These are phyloP conservation scores for Sporothrix brunneoviolacea DNA, from an alignment of 2,329 filamentous ascomycete genomes.

Conservation along the genomic window DNA sequence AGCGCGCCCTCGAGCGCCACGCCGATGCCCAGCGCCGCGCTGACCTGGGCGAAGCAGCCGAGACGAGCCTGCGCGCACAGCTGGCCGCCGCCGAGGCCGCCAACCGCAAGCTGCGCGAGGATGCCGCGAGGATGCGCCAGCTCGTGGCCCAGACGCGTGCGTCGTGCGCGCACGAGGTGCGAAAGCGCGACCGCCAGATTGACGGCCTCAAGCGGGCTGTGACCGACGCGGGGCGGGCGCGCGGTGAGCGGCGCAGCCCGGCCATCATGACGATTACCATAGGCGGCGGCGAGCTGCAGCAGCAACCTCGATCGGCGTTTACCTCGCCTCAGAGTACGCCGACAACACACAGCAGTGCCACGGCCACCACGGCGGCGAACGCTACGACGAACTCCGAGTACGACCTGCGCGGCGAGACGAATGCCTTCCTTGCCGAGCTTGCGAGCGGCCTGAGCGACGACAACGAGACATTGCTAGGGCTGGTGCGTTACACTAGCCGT, in stretches of 20 bases:
- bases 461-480: constrained; percentile 71
- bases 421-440: constrained; percentile 79
- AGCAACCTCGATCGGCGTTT: constrained; percentile 28
- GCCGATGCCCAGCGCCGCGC: constrained; percentile 49
- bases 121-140: constrained; percentile 70
- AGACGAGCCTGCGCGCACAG: constrained; percentile 62
- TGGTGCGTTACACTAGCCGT: constrained; percentile 65
- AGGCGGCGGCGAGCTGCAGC: constrained; percentile 43
- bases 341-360: not conserved
- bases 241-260: constrained; percentile 48
- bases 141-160: constrained; percentile 76
- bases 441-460: constrained; percentile 82
- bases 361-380: not conserved
- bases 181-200: constrained; percentile 83
- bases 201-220: constrained; percentile 84
- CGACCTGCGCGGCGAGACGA: constrained; percentile 78
- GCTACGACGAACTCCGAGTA: constrained; percentile 39
- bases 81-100: constrained; percentile 67
- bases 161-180: constrained; percentile 83
- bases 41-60: constrained; percentile 59
- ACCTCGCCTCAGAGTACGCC: not conserved
- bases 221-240: constrained; percentile 59
- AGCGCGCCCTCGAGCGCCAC: constrained; percentile 48
- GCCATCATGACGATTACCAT: constrained; percentile 52
- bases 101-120: constrained; percentile 73